phyloP scores from a whole-genome alignment of 75 land plant genomes.

The Cupressus sempervirens region DNA sequence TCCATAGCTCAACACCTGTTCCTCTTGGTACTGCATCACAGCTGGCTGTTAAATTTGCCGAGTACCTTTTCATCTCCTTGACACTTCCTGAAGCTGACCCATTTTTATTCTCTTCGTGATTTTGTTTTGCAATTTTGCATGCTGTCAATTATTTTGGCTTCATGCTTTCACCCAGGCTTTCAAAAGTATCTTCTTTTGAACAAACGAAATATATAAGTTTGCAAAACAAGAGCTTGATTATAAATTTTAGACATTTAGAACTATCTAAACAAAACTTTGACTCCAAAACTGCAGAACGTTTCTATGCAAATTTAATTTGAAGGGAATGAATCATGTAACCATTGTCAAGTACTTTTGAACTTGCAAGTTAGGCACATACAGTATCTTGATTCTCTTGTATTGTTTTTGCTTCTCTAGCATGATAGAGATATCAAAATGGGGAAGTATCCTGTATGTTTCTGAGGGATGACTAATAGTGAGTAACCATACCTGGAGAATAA shows the following conservation, averaged over 20 bases:
- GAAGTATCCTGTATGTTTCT: not conserved
- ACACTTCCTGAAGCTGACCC: not conserved
- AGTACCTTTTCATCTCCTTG: not conserved
- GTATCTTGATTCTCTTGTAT: not conserved
- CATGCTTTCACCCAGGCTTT: not conserved
- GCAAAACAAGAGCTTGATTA: not conserved
- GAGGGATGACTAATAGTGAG: not conserved
- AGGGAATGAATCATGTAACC: not conserved
- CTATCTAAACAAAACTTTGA: not conserved
- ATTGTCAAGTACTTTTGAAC: not conserved
- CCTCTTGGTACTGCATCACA: not conserved
- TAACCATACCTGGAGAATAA: not conserved
- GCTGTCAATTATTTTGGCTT: not conserved
- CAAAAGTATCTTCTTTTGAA: not conserved
- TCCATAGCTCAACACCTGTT: not conserved
- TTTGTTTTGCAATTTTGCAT: not conserved
- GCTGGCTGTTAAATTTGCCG: not conserved
- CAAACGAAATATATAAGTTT: not conserved
- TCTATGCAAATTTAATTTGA: not conserved
- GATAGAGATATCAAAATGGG: no score
- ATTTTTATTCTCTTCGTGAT: not conserved
- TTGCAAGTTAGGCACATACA: not conserved
- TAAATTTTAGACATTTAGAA: not conserved
- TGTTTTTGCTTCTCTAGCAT: not conserved
- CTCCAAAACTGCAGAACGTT: not conserved